phyloP scores from a whole-genome alignment of 805 yeast species.

The Brettanomyces bruxellensis region DNA sequence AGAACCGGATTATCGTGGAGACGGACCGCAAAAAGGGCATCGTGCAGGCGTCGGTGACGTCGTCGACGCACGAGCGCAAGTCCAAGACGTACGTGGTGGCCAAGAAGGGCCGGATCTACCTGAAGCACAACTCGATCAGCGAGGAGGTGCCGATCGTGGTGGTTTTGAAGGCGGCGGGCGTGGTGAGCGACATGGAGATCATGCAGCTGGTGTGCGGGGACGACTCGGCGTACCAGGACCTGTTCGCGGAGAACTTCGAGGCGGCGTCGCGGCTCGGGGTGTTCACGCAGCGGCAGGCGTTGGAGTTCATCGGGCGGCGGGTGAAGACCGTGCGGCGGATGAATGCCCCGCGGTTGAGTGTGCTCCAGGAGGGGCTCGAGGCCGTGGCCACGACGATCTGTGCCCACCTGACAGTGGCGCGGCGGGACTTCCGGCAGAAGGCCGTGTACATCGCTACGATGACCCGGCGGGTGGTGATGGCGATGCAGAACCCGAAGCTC shows the following conservation, averaged over 20 bases:
- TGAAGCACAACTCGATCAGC: conserved; percentile 90
- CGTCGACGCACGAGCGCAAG: conserved; percentile 96
- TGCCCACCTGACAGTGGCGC: conserved; percentile 83
- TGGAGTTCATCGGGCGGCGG: conserved; percentile 81
- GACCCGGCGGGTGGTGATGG: conserved; percentile 94
- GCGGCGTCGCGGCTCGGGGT: conserved; percentile 83
- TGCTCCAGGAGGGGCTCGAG: conserved; percentile 91
- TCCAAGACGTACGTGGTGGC: conserved; percentile 95
- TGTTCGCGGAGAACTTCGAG: conserved; percentile 88
- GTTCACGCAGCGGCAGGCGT: conserved; percentile 87
- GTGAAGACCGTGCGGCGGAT: conserved; percentile 89
- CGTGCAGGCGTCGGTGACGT: conserved; percentile 95
- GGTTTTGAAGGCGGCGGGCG: conserved; percentile 90
- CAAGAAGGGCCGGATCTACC: conserved; percentile 77
- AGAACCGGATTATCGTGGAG: conserved; percentile 96
- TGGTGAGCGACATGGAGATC: conserved; percentile 85
- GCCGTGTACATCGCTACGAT: conserved; percentile 91
- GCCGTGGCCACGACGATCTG: conserved; percentile 93
- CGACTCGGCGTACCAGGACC: conserved; percentile 80
- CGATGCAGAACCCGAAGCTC: conserved; percentile 87
- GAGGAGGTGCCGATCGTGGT: conserved; percentile 95
- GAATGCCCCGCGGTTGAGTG: conserved; percentile 69
- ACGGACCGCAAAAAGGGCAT: conserved; percentile 91
- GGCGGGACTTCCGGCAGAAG: conserved; percentile 84
- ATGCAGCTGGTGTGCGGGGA: conserved; percentile 92